phyloP scores from a whole-genome alignment of 2,329 filamentous ascomycete species.

The Ilyonectria destructans region DNA sequence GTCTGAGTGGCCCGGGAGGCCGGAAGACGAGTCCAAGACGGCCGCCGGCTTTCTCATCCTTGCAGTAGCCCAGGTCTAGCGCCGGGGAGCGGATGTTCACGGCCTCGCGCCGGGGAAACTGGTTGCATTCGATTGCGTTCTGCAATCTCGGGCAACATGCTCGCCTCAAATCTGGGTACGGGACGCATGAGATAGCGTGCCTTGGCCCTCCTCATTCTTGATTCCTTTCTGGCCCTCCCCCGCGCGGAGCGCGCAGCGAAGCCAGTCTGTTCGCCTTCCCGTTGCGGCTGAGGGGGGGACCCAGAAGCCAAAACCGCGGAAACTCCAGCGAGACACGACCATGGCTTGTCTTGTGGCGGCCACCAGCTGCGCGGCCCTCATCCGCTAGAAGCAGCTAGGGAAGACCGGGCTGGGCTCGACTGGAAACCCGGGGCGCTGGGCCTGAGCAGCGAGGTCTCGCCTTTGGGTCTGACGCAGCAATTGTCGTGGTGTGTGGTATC shows the following conservation, averaged over 20 bases:
- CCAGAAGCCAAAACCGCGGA: neutral
- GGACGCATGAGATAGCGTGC: neutral
- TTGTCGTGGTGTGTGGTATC: neutral
- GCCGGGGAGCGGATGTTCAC: constrained; percentile 1
- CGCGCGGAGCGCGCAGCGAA: neutral
- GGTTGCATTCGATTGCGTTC: constrained; percentile 6
- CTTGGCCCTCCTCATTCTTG: neutral
- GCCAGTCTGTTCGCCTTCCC: neutral
- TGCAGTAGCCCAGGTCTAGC: neutral
- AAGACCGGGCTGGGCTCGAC: neutral
- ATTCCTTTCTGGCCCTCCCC: neutral
- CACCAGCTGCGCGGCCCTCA: constrained; percentile 16
- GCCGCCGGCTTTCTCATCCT: neutral
- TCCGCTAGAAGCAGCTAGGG: constrained; percentile 1
- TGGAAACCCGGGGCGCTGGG: neutral
- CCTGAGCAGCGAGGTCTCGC: too few relatives aligned
- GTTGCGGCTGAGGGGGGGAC: neutral
- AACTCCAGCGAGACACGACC: too few relatives aligned
- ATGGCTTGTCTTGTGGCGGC: constrained; percentile 3
- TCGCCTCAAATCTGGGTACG: neutral
- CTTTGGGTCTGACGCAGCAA: too few relatives aligned
- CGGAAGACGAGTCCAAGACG: constrained; percentile 25
- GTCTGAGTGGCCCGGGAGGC: constrained; percentile 6
- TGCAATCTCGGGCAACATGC: constrained; percentile 7
- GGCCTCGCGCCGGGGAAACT: neutral